Evolutionary conservation across 116 monocot species (phyloP), one percentile per base, ranked within the genome.

Genomic region (Dioscorea cayenensis): DNA sequence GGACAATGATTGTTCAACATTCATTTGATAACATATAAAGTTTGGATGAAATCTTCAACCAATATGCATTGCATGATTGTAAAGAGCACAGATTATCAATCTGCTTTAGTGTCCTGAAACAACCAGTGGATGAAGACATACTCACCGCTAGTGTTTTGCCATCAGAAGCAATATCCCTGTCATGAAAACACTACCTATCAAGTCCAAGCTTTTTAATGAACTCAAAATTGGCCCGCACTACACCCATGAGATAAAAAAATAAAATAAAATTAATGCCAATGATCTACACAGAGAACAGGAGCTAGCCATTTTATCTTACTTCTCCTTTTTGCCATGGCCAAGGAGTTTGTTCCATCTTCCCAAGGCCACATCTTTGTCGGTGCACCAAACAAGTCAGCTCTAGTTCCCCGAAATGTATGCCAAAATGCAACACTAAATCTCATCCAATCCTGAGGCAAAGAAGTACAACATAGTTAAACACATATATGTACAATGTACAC

Each of bases 341-440:
- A n/a, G 22, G 96, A 96, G 78, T 90, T 90, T 51, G 96, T 90
- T 49, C 96, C 96, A 76, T 96, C 92, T 67, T 96, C 96, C 96
- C 96, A 96, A 43, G 96, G 92, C 96, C 96, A 96, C 27, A 38
- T 36, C 79, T 96, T 96, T 36, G 96, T 96, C 0, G 90, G 90
- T 2, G 90, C 88, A 75, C 96, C 96, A 74, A 96, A 96, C 66
- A 86, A 85, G 81, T 96, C 96, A 38, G 76, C 90, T 65, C 96
- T 92, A 65, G 84, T 87, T 23, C 96, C 92, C 71, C 96, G 96
- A 21, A 96, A 92, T 14, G 92, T 96, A 66, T 96, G 96, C 92
- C 96, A 96, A 64, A 96, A 96, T 63, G 96, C 96, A 79, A 96
- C 87, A 77, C 96, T 96, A 71, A 96, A 96, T 52, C 96, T 90